Evolutionary conservation across 345 rosid genomes (phyloP).

Genomic region (Hypericum androsaemum): DNA sequence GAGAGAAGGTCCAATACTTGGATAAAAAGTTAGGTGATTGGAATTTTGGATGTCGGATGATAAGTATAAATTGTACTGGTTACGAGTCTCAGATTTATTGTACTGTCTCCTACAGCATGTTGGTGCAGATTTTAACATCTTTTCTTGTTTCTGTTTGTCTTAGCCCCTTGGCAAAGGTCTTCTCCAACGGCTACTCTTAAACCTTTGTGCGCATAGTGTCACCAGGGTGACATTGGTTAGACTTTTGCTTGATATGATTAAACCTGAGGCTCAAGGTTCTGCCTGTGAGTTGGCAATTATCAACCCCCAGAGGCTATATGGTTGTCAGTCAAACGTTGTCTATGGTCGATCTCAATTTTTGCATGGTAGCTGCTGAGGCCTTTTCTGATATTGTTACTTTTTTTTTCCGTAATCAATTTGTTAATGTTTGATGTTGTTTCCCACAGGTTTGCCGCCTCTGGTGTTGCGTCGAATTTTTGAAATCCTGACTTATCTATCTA

Average conservation of each 20-base stretch:
- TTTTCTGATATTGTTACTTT: conserved; percentile 6
- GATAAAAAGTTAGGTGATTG: too few relatives aligned
- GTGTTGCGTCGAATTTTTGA: conserved; percentile 81
- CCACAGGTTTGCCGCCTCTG: conserved; percentile 81
- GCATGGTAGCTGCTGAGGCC: conserved; percentile 42
- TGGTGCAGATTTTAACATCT: conserved; percentile 13
- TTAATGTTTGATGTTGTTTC: conserved; percentile 9
- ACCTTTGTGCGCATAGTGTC: conserved; percentile 72
- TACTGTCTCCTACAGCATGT: too few relatives aligned
- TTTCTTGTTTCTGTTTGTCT: conserved; percentile 16
- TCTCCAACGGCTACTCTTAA: conserved; percentile 78
- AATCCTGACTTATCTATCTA: conserved; percentile 70
- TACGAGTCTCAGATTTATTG: too few relatives aligned
- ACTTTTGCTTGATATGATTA: conserved; percentile 68
- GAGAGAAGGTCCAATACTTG: too few relatives aligned
- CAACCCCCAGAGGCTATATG: conserved; percentile 86
- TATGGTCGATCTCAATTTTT: conserved; percentile 85
- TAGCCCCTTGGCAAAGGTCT: conserved; percentile 96
- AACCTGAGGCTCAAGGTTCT: conserved; percentile 74
- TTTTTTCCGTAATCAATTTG: conserved; percentile 3
- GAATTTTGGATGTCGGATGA: too few relatives aligned
- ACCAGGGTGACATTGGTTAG: conserved; percentile 67
- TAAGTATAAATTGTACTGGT: too few relatives aligned
- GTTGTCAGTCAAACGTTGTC: conserved; percentile 82
- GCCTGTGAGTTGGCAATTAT: conserved; percentile 45